These are phyloP conservation scores for Neurospora sp. DNA, from an alignment of 495 filamentous ascomycete species.

Conservation along the genomic window DNA sequence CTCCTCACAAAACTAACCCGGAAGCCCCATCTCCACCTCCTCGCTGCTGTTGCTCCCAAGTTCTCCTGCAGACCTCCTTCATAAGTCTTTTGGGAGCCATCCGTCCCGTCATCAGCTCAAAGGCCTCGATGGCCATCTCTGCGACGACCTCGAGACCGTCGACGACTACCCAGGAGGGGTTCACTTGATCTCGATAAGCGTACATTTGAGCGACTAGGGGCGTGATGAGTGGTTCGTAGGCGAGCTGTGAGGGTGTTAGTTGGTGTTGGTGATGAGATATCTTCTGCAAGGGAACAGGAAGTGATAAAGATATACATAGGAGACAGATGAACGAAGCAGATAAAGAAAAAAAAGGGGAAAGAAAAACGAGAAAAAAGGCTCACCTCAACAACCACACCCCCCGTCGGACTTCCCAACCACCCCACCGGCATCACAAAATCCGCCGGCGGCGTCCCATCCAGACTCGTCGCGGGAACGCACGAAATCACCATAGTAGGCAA, in stretches of 20 bases:
- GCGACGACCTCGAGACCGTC: constrained; percentile 70
- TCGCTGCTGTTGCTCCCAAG: constrained; percentile 29
- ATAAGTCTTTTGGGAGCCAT: constrained; percentile 67
- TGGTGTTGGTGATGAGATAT: neutral
- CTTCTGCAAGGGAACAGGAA: no score
- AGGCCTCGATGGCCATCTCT: constrained; percentile 76
- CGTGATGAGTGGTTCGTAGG: constrained; percentile 65
- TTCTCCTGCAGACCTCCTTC: constrained; percentile 41
- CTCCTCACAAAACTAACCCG: neutral
- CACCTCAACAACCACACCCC: constrained; percentile 69
- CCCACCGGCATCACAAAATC: constrained; percentile 66
- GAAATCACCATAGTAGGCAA: constrained; percentile 68
- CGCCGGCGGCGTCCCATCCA: constrained; percentile 52
- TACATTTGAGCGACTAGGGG: constrained; percentile 55
- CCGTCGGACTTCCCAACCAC: constrained; percentile 68
- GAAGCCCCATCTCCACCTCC: neutral
- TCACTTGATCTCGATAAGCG: constrained; percentile 47
- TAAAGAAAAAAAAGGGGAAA: no score
- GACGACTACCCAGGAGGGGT: constrained; percentile 64
- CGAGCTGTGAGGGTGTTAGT: constrained; percentile 34
- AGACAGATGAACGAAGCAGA: no score
- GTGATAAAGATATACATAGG: no score
- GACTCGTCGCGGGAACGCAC: constrained; percentile 61
- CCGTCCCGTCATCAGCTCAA: constrained; percentile 75
- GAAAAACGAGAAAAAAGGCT: neutral